phyloP scores from a whole-genome alignment of 2,329 filamentous ascomycete species.

The Ophiocordyceps unilateralis region DNA sequence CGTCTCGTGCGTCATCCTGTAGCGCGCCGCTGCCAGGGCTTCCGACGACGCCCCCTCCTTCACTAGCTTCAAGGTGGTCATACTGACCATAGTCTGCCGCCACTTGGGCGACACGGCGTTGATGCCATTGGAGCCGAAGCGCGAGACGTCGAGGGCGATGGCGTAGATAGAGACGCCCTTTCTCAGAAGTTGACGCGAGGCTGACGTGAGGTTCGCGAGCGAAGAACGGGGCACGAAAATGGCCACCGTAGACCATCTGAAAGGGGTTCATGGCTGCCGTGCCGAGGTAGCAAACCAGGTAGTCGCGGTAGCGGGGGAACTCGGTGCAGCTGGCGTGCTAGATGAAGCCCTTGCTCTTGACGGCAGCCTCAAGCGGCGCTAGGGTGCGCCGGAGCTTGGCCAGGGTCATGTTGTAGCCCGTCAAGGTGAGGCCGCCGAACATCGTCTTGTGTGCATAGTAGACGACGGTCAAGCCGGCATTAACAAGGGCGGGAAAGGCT shows the following conservation, averaged over 20 bases:
- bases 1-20: slow-evolving; percentile 12
- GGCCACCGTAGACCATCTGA: slow-evolving; percentile 20
- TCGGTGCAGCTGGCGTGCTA: slow-evolving; percentile 6
- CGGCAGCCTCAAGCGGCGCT: slow-evolving; percentile 7
- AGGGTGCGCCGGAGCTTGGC: slow-evolving; percentile 17
- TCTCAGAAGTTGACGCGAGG: slow-evolving; percentile 4
- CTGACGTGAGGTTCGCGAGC: slow-evolving; percentile 7
- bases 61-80: slow-evolving; percentile 11
- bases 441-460: slow-evolving; percentile 23
- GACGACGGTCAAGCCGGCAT: slow-evolving; percentile 28
- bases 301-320: slow-evolving; percentile 17
- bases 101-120: slow-evolving; percentile 25
- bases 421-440: slow-evolving; percentile 26
- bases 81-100: slow-evolving; percentile 18
- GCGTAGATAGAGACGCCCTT: slow-evolving; percentile 12
- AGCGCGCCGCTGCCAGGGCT: slow-evolving; percentile 13
- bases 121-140: slow-evolving; percentile 7
- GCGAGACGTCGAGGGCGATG: slow-evolving; percentile 10
- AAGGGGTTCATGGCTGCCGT: too few relatives aligned
- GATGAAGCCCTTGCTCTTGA: slow-evolving; percentile 5
- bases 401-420: slow-evolving; percentile 23
- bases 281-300: slow-evolving; percentile 23
- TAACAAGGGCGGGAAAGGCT: slow-evolving; percentile 19
- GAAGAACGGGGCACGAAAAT: slow-evolving; percentile 22
- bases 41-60: slow-evolving; percentile 9